A percentile compares a stretch with the other conserved stretches of the same genome.
These are phyloP conservation scores for Aspergillus persii DNA, from an alignment of 2,329 filamentous ascomycete species.

Conservation along the genomic window DNA sequence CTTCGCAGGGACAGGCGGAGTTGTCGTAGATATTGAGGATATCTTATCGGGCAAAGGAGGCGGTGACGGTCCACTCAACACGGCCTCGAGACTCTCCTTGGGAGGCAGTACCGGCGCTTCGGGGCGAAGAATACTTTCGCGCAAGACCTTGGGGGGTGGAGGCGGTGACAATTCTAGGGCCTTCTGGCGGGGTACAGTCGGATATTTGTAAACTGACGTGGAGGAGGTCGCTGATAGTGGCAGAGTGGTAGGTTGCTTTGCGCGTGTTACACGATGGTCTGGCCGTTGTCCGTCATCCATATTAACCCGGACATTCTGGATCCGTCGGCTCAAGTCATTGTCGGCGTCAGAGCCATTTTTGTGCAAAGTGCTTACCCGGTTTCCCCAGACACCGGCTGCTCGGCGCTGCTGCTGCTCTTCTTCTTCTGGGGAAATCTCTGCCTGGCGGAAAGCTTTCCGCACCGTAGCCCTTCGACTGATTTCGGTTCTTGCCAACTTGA, in stretches of 20 bases:
- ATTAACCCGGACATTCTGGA: conserved; percentile 50
- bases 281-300: conserved; percentile 27
- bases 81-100: conserved; percentile 28
- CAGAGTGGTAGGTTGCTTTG: conserved; percentile 11
- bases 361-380: conserved; percentile 49
- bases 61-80: conserved; percentile 20
- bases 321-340: conserved; percentile 51
- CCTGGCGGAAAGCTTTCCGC: conserved; percentile 56
- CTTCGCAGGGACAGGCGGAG: conserved; percentile 28
- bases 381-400: conserved; percentile 52
- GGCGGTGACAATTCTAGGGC: conserved; percentile 22
- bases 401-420: conserved; percentile 57
- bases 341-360: conserved; percentile 33
- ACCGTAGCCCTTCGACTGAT: conserved; percentile 64
- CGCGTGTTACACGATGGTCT: conserved; percentile 6
- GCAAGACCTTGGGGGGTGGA: conserved; percentile 17
- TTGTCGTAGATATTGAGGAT: conserved; percentile 3
- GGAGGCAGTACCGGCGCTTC: conserved; percentile 40
- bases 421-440: conserved; percentile 57
- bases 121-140: conserved; percentile 18
- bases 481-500: conserved; percentile 72
- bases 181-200: conserved; percentile 41
- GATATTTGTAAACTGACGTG: conserved; percentile 42
- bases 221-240: conserved; percentile 19
- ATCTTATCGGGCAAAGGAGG: conserved; percentile 29